Evolutionary conservation across 495 filamentous ascomycete species (phyloP), one percentile per base, ranked within the genome.

Genomic region (Penicillium paradoxum): DNA sequence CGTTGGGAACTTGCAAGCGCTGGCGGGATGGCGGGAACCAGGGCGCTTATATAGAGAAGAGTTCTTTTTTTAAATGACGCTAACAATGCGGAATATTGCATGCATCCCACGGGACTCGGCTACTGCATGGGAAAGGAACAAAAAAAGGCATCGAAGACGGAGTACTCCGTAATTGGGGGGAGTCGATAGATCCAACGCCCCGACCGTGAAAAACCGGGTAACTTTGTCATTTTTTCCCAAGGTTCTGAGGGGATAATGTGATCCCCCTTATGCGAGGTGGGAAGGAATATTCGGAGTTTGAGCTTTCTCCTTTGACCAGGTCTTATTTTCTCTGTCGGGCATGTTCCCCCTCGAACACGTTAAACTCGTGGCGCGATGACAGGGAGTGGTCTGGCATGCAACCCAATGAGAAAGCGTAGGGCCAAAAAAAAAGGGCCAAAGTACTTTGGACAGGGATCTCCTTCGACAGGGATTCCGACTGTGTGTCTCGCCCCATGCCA

Each of bases 201-300:
- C 43, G 29, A 32, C 29, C 29, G 29, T 32, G 10, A 27, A 27
- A 32, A 32, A 32, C 29, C 10, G 7, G 30, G 30, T 24, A 22
- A 8, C 5, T 32, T 11, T 8, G 8, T 8, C 4, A 27, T 27
- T 3, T 3, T 8, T 27, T 3, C 17, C 10, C 13, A 18, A 36
- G 24, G 34, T 19, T 39, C 24, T n/a, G n/a, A n/a, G 29, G 13
- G 48, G 34, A 51, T 32, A 34, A 49, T 51, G 38, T 55, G 59
- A 65, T 43, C 42, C 41, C 15, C 45, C 62, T 62, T 39, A 64
- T 64, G 62, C 48, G 59, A 64, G 62, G 58, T 43, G 34, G 21
- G 24, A 27, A 41, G 38, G 34, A 57, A 56, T 59, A 63, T 57
- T 54, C 36, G 14, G 45, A 41, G 24, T 45, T 24, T 32, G 29